Percentiles rank a stretch among this genome's conserved stretches.
These are phyloP conservation scores for Ustilago hordei DNA, from an alignment of 1,284 basidiomycete species.

Conservation along the genomic window DNA sequence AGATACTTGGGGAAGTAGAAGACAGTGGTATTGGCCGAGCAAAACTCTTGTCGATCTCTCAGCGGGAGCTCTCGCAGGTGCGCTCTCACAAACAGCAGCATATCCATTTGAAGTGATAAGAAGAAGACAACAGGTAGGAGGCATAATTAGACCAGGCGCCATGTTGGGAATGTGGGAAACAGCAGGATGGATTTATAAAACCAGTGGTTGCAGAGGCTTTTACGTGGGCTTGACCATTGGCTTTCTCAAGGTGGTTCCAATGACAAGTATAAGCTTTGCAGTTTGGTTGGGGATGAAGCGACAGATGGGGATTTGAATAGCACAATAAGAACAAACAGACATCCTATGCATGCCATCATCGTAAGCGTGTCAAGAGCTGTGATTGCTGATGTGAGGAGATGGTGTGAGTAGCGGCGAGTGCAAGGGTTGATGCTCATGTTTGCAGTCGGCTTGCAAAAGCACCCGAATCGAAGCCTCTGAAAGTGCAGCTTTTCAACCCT, in stretches of 20 bases:
- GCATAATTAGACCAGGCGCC: slow-evolving; percentile 59
- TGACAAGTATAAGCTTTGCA: slow-evolving; percentile 75
- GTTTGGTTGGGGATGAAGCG: slow-evolving; percentile 68
- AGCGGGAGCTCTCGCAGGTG: slow-evolving; percentile 91
- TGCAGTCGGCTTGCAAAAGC: no score
- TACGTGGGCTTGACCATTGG: slow-evolving; percentile 94
- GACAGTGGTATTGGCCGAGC: slow-evolving; percentile 56
- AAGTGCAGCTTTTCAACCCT: no score
- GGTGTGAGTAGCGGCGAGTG: no score
- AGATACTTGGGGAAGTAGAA: slow-evolving; percentile 15
- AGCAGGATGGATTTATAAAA: slow-evolving; percentile 75
- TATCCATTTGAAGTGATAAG: slow-evolving; percentile 97
- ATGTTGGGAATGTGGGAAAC: slow-evolving; percentile 66
- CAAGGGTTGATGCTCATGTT: no score
- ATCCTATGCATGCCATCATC: background rate
- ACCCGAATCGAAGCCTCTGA: no score
- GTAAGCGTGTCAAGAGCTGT: no score
- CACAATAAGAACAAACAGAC: background rate
- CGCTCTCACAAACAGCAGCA: slow-evolving; percentile 86
- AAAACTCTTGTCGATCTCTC: slow-evolving; percentile 74
- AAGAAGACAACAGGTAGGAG: slow-evolving; percentile 95
- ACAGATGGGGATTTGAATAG: slow-evolving; percentile 59
- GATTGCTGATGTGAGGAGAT: no score
- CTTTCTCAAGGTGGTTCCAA: slow-evolving; percentile 95
- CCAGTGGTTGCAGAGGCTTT: slow-evolving; percentile 85